Percentiles rank a stretch among this genome's conserved stretches.
Evolutionary conservation across 495 filamentous ascomycete genomes (phyloP).

Genomic region (Cercophora samala): DNA sequence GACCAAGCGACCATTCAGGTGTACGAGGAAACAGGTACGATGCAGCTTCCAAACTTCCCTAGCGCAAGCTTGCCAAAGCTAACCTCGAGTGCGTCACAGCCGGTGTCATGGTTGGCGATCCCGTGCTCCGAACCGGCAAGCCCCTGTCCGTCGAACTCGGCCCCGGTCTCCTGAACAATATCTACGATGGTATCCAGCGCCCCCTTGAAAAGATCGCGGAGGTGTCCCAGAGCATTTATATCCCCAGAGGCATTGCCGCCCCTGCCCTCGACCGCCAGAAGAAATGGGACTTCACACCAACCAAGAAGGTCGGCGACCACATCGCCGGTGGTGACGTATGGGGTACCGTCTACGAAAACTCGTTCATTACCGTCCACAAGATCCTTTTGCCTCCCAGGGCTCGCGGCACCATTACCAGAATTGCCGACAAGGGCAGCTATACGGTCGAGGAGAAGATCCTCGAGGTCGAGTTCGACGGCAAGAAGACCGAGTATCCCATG

Average conservation of each 20-base stretch:
- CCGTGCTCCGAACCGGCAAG: constrained; percentile 84
- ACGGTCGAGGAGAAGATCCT: constrained; percentile 92
- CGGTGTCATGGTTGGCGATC: constrained; percentile 94
- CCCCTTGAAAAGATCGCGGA: constrained; percentile 81
- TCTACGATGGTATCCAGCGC: constrained; percentile 98
- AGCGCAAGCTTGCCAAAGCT: constrained; percentile 1
- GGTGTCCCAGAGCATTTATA: constrained; percentile 83
- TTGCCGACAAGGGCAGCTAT: constrained; percentile 85
- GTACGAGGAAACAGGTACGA: constrained; percentile 93
- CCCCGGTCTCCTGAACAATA: constrained; percentile 96
- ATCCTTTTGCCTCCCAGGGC: constrained; percentile 91
- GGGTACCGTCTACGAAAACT: constrained; percentile 94
- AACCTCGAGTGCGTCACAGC: constrained; percentile 47
- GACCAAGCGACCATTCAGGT: constrained; percentile 98
- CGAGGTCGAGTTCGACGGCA: constrained; percentile 95
- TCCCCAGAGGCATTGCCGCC: constrained; percentile 88
- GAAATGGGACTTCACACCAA: constrained; percentile 94
- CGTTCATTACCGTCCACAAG: constrained; percentile 89
- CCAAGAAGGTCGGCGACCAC: constrained; percentile 90
- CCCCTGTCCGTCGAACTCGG: constrained; percentile 96
- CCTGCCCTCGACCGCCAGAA: constrained; percentile 82
- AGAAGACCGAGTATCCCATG: constrained; percentile 89
- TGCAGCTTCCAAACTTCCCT: neutral
- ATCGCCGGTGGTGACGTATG: constrained; percentile 95
- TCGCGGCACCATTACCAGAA: constrained; percentile 83